A percentile compares a stretch with the other conserved stretches of the same genome.
These are phyloP conservation scores for Gomphus bonarii DNA, from an alignment of 1,284 basidiomycete species.

Conservation along the genomic window DNA sequence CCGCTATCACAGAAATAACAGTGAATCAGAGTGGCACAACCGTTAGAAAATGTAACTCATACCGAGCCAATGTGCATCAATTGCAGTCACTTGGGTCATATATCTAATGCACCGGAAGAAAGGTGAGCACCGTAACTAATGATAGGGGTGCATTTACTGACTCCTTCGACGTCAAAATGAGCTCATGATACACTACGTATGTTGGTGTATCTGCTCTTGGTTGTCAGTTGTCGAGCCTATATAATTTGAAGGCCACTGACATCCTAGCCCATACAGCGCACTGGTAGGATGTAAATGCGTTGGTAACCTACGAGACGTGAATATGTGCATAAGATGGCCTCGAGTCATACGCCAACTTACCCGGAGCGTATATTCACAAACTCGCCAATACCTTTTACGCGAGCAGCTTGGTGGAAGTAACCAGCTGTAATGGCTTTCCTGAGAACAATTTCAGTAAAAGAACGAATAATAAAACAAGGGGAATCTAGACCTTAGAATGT, in stretches of 20 bases:
- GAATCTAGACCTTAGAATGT: conserved; percentile 67
- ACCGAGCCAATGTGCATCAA: conserved; percentile 94
- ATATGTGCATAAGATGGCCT: conserved; percentile 3
- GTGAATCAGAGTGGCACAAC: neutral
- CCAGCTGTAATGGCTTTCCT: conserved; percentile 97
- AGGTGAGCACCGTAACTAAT: neutral
- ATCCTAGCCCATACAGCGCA: conserved; percentile 92
- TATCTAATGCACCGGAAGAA: conserved; percentile 36
- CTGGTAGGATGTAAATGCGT: conserved; percentile 95
- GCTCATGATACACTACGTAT: conserved; percentile 94
- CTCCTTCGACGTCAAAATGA: conserved; percentile 89
- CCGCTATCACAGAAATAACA: conserved; percentile 39
- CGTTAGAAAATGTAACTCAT: conserved; percentile 16
- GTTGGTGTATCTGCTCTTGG: conserved; percentile 75
- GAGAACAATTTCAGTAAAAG: conserved; percentile 3
- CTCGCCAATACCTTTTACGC: conserved; percentile 97
- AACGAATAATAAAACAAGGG: neutral
- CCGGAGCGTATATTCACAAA: conserved; percentile 98
- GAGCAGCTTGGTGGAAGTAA: conserved; percentile 98
- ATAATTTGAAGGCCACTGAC: conserved; percentile 36
- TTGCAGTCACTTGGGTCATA: conserved; percentile 94
- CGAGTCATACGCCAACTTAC: conserved; percentile 20
- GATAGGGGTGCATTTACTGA: conserved; percentile 11
- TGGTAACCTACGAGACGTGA: conserved; percentile 34
- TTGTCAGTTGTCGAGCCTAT: neutral